Evolutionary conservation across 768 basidiomycete species (phyloP).

Genomic region (Suillus subalutaceus): DNA sequence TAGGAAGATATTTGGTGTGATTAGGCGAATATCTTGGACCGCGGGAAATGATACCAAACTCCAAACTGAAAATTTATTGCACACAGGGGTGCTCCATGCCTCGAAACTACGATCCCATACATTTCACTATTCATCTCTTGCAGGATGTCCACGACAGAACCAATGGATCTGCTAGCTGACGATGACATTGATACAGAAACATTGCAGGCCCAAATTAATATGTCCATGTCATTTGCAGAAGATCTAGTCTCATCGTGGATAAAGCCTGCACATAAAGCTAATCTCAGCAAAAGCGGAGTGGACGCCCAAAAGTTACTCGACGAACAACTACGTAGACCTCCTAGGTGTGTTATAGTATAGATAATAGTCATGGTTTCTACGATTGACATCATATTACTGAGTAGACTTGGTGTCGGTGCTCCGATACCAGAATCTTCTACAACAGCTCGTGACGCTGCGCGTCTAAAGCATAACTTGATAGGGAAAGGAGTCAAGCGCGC

Average conservation of each 20-base stretch:
- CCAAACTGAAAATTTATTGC: neutral
- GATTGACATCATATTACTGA: constrained; percentile 15
- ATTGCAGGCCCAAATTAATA: constrained; percentile 81
- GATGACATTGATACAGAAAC: constrained; percentile 66
- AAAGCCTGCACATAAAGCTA: constrained; percentile 49
- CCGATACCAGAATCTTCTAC: constrained; percentile 51
- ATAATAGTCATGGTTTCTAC: neutral
- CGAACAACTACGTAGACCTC: constrained; percentile 68
- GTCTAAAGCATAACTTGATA: constrained; percentile 61
- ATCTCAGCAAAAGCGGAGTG: constrained; percentile 31
- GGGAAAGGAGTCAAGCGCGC: constrained; percentile 52
- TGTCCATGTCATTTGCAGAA: constrained; percentile 77
- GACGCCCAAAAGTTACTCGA: constrained; percentile 59
- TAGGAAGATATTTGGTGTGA: neutral
- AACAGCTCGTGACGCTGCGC: constrained; percentile 56
- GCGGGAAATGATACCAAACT: constrained; percentile 7
- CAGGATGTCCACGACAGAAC: constrained; percentile 22
- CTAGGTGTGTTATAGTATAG: constrained; percentile 51
- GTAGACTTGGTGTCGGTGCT: constrained; percentile 78
- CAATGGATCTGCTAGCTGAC: constrained; percentile 38
- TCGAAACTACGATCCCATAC: constrained; percentile 3
- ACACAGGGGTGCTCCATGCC: constrained; percentile 7
- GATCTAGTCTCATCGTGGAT: constrained; percentile 80
- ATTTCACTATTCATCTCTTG: constrained; percentile 10
- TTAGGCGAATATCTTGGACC: neutral